These are phyloP conservation scores for Schizosaccharomyces octosporus DNA, from an alignment of 805 yeast genomes.

Conservation along the genomic window DNA sequence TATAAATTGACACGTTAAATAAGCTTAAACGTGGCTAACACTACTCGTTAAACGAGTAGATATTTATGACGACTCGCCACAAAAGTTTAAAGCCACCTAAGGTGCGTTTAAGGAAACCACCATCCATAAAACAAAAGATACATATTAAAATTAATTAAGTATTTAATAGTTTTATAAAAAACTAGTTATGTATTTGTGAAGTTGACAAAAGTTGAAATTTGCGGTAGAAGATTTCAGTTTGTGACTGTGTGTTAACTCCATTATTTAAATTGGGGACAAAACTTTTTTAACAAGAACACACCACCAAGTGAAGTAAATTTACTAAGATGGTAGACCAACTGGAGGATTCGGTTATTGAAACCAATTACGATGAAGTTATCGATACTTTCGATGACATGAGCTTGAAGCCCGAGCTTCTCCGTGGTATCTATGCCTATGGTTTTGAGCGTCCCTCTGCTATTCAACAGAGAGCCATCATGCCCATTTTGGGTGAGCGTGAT, in stretches of 20 bases:
- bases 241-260: not conserved
- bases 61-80: too few relatives aligned
- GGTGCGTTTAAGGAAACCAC: too few relatives aligned
- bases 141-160: too few relatives aligned
- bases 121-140: too few relatives aligned
- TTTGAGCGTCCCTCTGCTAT: constrained; percentile 64
- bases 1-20: too few relatives aligned
- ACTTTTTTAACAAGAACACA: not conserved
- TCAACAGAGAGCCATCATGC: constrained; percentile 58
- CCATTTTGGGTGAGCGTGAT: constrained; percentile 51
- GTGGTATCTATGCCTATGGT: constrained; percentile 57
- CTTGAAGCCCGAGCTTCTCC: constrained; percentile 16
- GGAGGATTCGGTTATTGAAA: constrained; percentile 51
- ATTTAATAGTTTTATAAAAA: not conserved
- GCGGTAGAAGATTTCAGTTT: not conserved
- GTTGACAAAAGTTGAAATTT: not conserved
- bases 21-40: too few relatives aligned
- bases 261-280: not conserved
- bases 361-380: constrained; percentile 79
- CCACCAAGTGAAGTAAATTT: not conserved
- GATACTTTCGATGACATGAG: constrained; percentile 9
- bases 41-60: too few relatives aligned
- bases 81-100: too few relatives aligned
- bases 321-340: constrained; percentile 4
- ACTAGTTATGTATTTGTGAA: not conserved